Base-by-base conservation (phyloP, 192 early-diverging fungal species). In the Backusella circina region DNA sequence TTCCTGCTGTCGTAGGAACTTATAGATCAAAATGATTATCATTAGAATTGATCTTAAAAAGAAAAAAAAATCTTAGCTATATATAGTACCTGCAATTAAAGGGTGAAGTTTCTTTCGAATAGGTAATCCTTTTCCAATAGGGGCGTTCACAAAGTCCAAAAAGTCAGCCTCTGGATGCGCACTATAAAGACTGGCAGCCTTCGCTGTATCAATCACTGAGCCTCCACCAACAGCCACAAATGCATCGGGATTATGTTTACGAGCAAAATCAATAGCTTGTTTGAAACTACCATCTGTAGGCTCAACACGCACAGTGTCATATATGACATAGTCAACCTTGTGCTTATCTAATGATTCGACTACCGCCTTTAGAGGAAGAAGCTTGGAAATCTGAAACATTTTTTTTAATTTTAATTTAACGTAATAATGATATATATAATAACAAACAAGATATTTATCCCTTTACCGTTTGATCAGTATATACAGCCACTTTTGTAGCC, bases 171-270 rank as follows among this genome's bases (percentile, higher is more conserved):
- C 89, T 7, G 91, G 90, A 78, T 94, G 93, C 50, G 89, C 84
- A n/a, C 89, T 85, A 80, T 95, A 97, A 81, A 97, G 80, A 75
- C 95, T 97, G 38, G 95, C 95, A 23, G 94, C 95, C 76, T 97
- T 97, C 61, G 93, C 90, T 10, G 95, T 97, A 79, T 97, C 95
- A 70, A 97, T 95, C 31, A 93, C 93, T 3, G 93, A 94, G 16
- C 95, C 95, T 66, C 95, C 95, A 50, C 95, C 95, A 1, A 97
- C 95, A 37, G 95, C 95, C 8, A 97, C 84, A 77, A 97, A 93
- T 5, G 93, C 91, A 77, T 97, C 95, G 1, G 93, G 93, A 23
- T 80, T 77, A 76, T 95, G 90, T 32, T 79, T 70, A 74, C 90
- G 90, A 47, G 92, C 91, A 67, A 93, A 95, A 9, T 88, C 89